Evolutionary conservation across 371 early-diverging fungal species (phyloP).

Genomic region (Syncephalastrum racemosum): DNA sequence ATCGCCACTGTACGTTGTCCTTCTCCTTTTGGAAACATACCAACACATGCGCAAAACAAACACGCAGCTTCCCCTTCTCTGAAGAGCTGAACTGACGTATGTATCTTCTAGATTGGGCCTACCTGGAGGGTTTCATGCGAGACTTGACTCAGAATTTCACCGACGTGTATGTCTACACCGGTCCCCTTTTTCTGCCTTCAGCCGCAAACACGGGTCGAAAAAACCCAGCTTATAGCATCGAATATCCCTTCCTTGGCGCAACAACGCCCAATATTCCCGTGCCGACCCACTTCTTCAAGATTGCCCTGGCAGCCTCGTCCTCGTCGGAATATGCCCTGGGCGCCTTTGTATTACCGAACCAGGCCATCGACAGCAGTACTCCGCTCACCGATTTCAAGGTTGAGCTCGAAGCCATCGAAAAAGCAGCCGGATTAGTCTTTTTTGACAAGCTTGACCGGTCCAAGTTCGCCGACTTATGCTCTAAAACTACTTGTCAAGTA

Average conservation of each 20-base stretch:
- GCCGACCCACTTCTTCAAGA: conserved; percentile 91
- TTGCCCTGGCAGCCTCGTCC: conserved; percentile 53
- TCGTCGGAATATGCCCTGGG: conserved; percentile 44
- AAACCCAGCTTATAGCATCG: conserved; percentile 25
- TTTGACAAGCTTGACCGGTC: conserved; percentile 59
- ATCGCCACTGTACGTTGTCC: conserved; percentile 60
- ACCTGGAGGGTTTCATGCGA: conserved; percentile 72
- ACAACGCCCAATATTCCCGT: conserved; percentile 79
- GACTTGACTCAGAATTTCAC: conserved; percentile 57
- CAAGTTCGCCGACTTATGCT: conserved; percentile 40
- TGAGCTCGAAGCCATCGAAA: conserved; percentile 69
- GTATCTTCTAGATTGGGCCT: conserved; percentile 64
- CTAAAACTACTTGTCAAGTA: conserved; percentile 19
- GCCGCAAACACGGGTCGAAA: not conserved
- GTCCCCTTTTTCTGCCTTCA: conserved; percentile 76
- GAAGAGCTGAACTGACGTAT: not conserved
- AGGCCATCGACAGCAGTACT: conserved; percentile 53
- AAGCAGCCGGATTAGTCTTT: conserved; percentile 72
- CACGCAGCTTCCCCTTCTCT: too few species aligned
- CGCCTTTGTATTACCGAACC: conserved; percentile 86
- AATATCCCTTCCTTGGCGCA: conserved; percentile 77
- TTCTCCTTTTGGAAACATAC: not conserved
- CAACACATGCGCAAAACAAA: too few species aligned
- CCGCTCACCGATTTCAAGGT: conserved; percentile 68
- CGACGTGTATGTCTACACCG: conserved; percentile 77